Conservation (phyloP, 208 protist genomes). For the Wallacemonas sp. region DNA sequence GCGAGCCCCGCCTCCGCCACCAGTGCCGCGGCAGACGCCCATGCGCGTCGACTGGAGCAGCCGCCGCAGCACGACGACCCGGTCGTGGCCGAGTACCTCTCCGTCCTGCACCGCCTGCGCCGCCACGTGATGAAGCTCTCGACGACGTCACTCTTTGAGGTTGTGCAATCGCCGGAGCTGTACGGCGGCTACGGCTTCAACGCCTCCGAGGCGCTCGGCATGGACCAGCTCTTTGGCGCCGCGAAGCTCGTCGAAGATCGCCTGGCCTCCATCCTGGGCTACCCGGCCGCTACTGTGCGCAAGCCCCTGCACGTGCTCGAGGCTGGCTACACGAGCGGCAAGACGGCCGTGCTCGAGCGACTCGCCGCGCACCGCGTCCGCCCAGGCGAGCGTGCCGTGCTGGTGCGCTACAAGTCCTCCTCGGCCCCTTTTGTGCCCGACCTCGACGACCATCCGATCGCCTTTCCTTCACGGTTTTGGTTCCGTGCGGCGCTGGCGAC, state of each 20-base stretch:
- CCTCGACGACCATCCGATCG: slow-evolving; percentile 81
- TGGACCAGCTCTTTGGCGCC: slow-evolving; percentile 76
- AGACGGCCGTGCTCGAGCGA: slow-evolving; percentile 74
- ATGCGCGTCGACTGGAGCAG: not conserved
- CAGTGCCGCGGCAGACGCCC: no score
- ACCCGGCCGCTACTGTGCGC: slow-evolving; percentile 42
- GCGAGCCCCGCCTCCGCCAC: no score
- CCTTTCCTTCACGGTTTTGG: slow-evolving; percentile 81
- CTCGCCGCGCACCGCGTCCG: slow-evolving; percentile 43
- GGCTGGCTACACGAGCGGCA: slow-evolving; percentile 66
- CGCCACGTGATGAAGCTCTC: slow-evolving; percentile 52
- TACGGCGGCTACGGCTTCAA: slow-evolving; percentile 65
- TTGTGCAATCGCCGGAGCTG: slow-evolving; percentile 48
- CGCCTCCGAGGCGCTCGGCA: slow-evolving; percentile 57
- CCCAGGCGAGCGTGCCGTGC: slow-evolving; percentile 48
- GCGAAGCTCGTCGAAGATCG: slow-evolving; percentile 84
- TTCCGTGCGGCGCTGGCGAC: slow-evolving; percentile 79
- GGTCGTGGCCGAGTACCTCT: slow-evolving; percentile 75
- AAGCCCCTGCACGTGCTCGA: slow-evolving; percentile 83
- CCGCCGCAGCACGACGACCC: slow-evolving; percentile 37
- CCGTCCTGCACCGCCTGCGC: slow-evolving; percentile 68
- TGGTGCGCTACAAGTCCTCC: slow-evolving; percentile 74
- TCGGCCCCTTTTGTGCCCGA: slow-evolving; percentile 78
- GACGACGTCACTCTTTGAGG: slow-evolving; percentile 59
- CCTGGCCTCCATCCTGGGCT: slow-evolving; percentile 63